phyloP scores from a whole-genome alignment of 2,329 filamentous ascomycete genomes.

The Apiospora sp. region DNA sequence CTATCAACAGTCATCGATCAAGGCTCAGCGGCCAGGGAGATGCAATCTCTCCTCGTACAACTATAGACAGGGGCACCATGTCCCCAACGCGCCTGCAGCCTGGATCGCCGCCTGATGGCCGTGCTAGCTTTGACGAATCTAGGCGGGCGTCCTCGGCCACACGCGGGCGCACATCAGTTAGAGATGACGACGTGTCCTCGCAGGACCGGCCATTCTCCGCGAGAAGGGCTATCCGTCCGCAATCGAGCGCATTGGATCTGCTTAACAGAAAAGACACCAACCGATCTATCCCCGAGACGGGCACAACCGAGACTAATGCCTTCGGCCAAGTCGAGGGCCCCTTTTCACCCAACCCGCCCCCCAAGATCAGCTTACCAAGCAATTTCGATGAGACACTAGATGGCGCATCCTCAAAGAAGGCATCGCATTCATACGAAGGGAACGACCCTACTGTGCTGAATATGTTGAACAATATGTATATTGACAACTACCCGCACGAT shows the following conservation, averaged over 20 bases:
- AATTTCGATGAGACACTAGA: conserved; percentile 41
- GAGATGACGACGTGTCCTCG: conserved; percentile 46
- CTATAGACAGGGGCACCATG: conserved; percentile 39
- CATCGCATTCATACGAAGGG: conserved; percentile 85
- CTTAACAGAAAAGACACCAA: conserved; percentile 66
- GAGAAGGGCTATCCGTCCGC: conserved; percentile 60
- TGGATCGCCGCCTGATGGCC: conserved; percentile 30
- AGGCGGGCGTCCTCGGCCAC: conserved; percentile 46
- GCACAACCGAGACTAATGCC: conserved; percentile 65
- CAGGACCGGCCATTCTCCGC: conserved; percentile 52
- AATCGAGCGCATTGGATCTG: conserved; percentile 66
- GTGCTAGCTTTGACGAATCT: conserved; percentile 47
- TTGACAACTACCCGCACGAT: conserved; percentile 73
- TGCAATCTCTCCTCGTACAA: conserved; percentile 48
- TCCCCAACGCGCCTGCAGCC: conserved; percentile 31
- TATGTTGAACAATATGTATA: conserved; percentile 86
- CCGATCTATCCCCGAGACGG: conserved; percentile 66
- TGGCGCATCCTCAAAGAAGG: conserved; percentile 57
- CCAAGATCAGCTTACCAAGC: conserved; percentile 45
- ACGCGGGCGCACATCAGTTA: conserved; percentile 34
- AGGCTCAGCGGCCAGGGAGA: conserved; percentile 48
- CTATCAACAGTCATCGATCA: conserved; percentile 58
- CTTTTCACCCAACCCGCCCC: conserved; percentile 50
- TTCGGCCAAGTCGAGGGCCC: conserved; percentile 68
- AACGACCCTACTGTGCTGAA: conserved; percentile 74